These are phyloP conservation scores for Beauveria sp. DNA, from an alignment of 2,329 filamentous ascomycete genomes.

Conservation along the genomic window DNA sequence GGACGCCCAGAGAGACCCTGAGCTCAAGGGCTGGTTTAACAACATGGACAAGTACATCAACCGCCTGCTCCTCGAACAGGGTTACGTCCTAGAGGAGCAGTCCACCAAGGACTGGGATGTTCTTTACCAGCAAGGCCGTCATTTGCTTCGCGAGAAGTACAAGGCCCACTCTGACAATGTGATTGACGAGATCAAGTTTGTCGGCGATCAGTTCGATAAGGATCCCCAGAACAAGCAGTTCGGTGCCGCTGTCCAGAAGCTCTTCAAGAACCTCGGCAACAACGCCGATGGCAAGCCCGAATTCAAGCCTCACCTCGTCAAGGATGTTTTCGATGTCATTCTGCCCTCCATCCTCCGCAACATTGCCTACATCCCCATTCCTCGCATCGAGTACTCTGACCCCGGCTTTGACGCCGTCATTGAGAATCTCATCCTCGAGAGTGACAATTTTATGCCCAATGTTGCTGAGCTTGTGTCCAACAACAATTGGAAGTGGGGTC, in stretches of 20 bases:
- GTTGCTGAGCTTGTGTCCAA: constrained; percentile 80
- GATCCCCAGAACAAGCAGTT: constrained; percentile 84
- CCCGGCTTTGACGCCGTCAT: constrained; percentile 77
- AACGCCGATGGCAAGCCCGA: constrained; percentile 74
- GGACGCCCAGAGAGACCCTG: constrained; percentile 78
- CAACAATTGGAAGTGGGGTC: constrained; percentile 92
- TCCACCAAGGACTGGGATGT: constrained; percentile 76
- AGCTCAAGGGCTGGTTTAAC: constrained; percentile 87
- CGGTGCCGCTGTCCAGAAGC: constrained; percentile 64
- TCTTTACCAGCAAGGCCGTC: constrained; percentile 78
- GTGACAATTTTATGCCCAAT: constrained; percentile 95
- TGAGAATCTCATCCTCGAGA: constrained; percentile 92
- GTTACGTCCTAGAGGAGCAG: constrained; percentile 77
- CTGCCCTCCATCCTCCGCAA: constrained; percentile 76
- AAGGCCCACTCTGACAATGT: constrained; percentile 77
- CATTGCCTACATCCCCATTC: constrained; percentile 83
- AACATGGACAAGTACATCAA: constrained; percentile 69
- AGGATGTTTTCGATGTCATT: constrained; percentile 82
- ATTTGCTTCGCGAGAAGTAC: constrained; percentile 84
- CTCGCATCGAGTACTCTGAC: constrained; percentile 88
- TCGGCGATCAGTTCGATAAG: constrained; percentile 80
- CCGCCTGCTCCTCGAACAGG: constrained; percentile 78
- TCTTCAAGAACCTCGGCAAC: constrained; percentile 82
- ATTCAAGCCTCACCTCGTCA: constrained; percentile 90
- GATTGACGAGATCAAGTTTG: constrained; percentile 82